Evolutionary conservation across 2,329 filamentous ascomycete genomes (phyloP), one percentile per base, ranked within the genome.

Genomic region (Elsinoe batatas): DNA sequence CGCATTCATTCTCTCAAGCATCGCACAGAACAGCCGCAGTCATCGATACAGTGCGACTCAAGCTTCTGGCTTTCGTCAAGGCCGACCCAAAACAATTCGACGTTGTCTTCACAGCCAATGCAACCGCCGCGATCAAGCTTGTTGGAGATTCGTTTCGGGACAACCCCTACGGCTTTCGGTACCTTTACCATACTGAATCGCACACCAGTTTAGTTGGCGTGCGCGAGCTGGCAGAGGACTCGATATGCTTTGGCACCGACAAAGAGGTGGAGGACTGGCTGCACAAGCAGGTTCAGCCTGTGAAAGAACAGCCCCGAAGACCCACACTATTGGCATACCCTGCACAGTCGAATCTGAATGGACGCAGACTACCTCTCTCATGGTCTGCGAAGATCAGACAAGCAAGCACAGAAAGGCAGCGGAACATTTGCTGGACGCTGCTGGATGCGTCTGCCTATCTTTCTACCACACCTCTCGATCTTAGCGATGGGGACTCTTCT

Each of bases 341-440:
- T 11, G 91, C 85, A 1, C 91, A 97, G 67, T 96, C 91, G 22
- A 95, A 96, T 66, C 87, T 96, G 85, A 86, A 91, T 61, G 91
- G 91, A 2, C 79, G 78, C 18, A 81, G 88, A 54, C 77, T 88
- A 58, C 88, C 90, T 6, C 67, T 89, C 12, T 69, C 75, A 2
- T 96, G 90, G 91, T 76, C 79, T 44, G 65, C 69, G 47, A 64
- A 71, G 2, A 36, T 59, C 2, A 54, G 56, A 65, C 17, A 63
- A 30, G 26, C 3, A 30, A 30, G 7, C 26, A 81, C 49, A 77
- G 56, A 62, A 65, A 35, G 64, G 32, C 57, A 59, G 3, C 53
- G 62, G 20, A 5, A 1, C 3, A 30, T 15, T 5, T 12, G 51
- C 3, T 90, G 85, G 64, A 87, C 86, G 0, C 71, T 96, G 20